Evolutionary conservation across 371 early-diverging fungal species (phyloP).

Genomic region (Rhizopus sp.): DNA sequence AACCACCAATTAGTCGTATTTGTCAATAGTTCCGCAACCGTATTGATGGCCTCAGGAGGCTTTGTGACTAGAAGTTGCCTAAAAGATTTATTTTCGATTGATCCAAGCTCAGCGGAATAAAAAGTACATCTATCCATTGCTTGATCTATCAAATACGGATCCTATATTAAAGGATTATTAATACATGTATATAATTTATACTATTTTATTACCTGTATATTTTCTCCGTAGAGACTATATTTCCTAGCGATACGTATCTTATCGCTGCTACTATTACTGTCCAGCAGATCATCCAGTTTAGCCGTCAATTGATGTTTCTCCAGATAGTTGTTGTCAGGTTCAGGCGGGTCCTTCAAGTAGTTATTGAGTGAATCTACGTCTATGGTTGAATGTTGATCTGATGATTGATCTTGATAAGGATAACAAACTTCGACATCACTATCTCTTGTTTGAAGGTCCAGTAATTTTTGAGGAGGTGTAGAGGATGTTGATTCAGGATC

Average conservation of each 20-base stretch:
- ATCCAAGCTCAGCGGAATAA: constrained; percentile 56
- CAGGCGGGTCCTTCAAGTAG: constrained; percentile 2
- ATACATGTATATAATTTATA: background rate
- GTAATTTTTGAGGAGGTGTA: constrained; percentile 2
- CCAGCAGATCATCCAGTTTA: constrained; percentile 24
- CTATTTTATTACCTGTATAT: constrained; percentile 19
- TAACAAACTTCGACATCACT: constrained; percentile 21
- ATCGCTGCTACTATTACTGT: constrained; percentile 6
- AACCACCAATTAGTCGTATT: constrained; percentile 81
- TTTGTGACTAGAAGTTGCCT: constrained; percentile 36
- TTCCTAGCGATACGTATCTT: constrained; percentile 11
- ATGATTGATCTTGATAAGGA: constrained; percentile 14
- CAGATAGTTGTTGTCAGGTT: constrained; percentile 12
- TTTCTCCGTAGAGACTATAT: constrained; percentile 34
- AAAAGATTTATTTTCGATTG: constrained; percentile 51
- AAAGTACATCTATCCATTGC: constrained; percentile 55
- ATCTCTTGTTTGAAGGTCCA: no score
- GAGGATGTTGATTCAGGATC: constrained; percentile 12
- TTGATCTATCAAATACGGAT: constrained; percentile 29
- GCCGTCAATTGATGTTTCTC: constrained; percentile 15
- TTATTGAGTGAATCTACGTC: constrained; percentile 14
- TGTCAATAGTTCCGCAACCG: constrained; percentile 39
- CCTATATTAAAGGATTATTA: constrained; percentile 19
- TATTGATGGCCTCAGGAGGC: constrained; percentile 20
- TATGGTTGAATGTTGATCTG: constrained; percentile 16